phyloP scores from a whole-genome alignment of 495 filamentous ascomycete genomes.

The Penicillium angulare region DNA sequence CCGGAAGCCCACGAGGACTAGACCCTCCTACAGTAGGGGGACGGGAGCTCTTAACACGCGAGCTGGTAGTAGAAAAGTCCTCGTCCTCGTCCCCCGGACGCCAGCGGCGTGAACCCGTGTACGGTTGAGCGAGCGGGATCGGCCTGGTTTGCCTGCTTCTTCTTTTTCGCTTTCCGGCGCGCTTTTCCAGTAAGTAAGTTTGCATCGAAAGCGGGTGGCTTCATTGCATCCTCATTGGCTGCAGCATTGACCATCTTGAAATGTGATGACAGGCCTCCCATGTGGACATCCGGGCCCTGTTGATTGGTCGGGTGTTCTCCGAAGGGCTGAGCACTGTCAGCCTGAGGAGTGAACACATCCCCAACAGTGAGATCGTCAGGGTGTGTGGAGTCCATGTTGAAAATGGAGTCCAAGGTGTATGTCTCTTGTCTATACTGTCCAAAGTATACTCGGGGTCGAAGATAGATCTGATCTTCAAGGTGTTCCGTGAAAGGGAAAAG shows the following conservation, averaged over 20 bases:
- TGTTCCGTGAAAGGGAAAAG: no score
- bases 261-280: slow-evolving; percentile 30
- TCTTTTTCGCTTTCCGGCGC: slow-evolving; percentile 47
- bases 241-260: slow-evolving; percentile 16
- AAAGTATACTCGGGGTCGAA: no score
- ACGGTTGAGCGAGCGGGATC: slow-evolving; percentile 69
- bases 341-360: slow-evolving; percentile 47
- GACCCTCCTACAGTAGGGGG: slow-evolving; percentile 24
- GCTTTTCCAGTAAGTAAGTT: slow-evolving; percentile 31
- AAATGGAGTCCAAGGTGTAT: no score
- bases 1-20: slow-evolving; percentile 58
- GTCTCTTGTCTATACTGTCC: no score
- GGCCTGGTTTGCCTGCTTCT: slow-evolving; percentile 47
- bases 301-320: slow-evolving; percentile 25
- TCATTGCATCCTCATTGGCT: slow-evolving; percentile 17
- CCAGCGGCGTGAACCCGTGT: slow-evolving; percentile 82
- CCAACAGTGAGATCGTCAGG: slow-evolving; percentile 44
- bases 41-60: slow-evolving; percentile 39
- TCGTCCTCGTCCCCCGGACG: slow-evolving; percentile 84
- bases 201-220: slow-evolving; percentile 21
- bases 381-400: slow-evolving; percentile 26
- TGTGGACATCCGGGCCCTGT: slow-evolving; percentile 27
- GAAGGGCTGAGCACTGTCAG: slow-evolving; percentile 33
- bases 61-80: slow-evolving; percentile 59
- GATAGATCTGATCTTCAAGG: no score